These are phyloP conservation scores for Singerocomus rubriflavus DNA, from an alignment of 1,284 basidiomycete species.

Conservation along the genomic window DNA sequence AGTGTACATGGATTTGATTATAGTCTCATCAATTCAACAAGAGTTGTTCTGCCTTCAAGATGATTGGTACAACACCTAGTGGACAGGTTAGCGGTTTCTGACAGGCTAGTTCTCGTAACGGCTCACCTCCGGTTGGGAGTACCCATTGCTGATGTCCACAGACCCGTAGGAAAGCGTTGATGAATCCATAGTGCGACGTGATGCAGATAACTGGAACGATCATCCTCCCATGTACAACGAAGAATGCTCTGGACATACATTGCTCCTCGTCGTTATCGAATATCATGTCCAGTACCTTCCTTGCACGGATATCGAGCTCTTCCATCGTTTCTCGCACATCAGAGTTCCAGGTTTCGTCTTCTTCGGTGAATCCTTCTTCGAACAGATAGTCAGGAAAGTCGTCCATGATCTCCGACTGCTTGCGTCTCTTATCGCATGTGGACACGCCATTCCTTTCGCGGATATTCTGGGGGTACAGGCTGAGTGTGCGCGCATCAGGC, in stretches of 20 bases:
- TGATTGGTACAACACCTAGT: conserved; percentile 27
- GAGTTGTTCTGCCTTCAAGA: conserved; percentile 20
- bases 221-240: not conserved
- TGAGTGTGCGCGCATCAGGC: not conserved
- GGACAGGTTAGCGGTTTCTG: conserved; percentile 5
- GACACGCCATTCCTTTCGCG: conserved; percentile 69
- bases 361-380: conserved; percentile 68
- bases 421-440: conserved; percentile 69
- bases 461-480: conserved; percentile 42
- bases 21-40: conserved; percentile 12
- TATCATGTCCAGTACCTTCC: conserved; percentile 59
- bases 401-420: conserved; percentile 49
- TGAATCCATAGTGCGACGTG: conserved; percentile 61
- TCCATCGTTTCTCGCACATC: conserved; percentile 61
- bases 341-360: conserved; percentile 68
- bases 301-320: conserved; percentile 54
- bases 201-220: conserved; percentile 53
- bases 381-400: conserved; percentile 65
- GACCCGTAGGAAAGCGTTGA: conserved; percentile 49
- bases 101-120: not conserved
- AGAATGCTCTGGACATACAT: conserved; percentile 39
- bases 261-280: conserved; percentile 51
- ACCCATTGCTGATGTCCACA: conserved; percentile 42
- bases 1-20: not conserved
- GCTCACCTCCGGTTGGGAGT: conserved; percentile 61